A percentile compares a stretch with the other conserved stretches of the same genome.
Conservation (phyloP, 2,329 filamentous ascomycete genomes). For the Ophiostoma fasciatum region DNA sequence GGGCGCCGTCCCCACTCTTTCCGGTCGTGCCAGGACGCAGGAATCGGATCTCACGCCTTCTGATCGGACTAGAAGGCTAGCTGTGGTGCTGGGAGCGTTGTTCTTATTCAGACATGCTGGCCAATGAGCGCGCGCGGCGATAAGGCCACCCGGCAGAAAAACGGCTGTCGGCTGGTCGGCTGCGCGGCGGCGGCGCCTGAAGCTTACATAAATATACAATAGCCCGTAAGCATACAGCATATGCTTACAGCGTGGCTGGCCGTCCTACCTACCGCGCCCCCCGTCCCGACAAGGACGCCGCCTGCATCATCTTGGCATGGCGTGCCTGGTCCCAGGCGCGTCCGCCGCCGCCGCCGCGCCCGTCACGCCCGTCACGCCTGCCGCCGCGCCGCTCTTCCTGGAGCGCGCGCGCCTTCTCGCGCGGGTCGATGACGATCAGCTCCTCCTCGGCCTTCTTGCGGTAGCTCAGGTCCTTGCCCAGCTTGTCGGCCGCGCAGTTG, state of each 20-base stretch:
- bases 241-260: neutral
- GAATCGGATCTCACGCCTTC: too few species aligned
- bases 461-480: conserved; percentile 86
- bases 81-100: too few species aligned
- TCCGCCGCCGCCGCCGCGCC: conserved; percentile 28
- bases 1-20: too few species aligned
- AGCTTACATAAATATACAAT: too few species aligned
- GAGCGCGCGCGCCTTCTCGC: conserved; percentile 64
- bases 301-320: conserved; percentile 40
- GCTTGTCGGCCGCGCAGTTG: conserved; percentile 73
- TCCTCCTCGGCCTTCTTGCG: conserved; percentile 86
- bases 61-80: too few species aligned
- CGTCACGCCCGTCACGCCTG: conserved; percentile 37
- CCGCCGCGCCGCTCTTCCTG: conserved; percentile 46
- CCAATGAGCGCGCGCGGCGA: too few species aligned
- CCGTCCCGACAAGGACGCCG: conserved; percentile 38
- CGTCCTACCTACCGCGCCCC: conserved; percentile 32
- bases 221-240: neutral
- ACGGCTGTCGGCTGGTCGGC: too few species aligned
- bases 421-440: conserved; percentile 80
- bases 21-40: too few species aligned
- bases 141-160: too few species aligned
- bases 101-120: too few species aligned
- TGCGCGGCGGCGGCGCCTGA: too few species aligned
- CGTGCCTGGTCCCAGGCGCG: conserved; percentile 43